Conservation (phyloP, 2,329 filamentous ascomycete species). For the Penicillium corylophilum region DNA sequence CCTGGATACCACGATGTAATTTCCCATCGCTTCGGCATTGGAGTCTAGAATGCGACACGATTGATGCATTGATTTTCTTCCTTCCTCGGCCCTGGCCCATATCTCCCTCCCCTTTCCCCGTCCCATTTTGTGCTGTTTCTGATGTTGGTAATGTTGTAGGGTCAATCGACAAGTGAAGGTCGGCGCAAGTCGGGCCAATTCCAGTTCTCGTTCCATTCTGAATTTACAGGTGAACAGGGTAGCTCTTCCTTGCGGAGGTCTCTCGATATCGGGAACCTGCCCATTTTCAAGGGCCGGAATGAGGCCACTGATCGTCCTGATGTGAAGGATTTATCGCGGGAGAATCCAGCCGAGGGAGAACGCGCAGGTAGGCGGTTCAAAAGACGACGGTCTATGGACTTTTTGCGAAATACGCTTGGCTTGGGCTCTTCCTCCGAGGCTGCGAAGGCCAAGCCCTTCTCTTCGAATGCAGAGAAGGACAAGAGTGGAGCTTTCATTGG, state of each 20-base stretch:
- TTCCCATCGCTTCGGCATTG: constrained; percentile 24
- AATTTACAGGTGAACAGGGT: constrained; percentile 12
- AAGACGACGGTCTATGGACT: constrained; percentile 6
- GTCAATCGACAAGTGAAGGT: constrained; percentile 26
- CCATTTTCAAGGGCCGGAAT: constrained; percentile 19
- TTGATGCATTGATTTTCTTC: constrained; percentile 20
- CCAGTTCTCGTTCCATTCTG: constrained; percentile 19
- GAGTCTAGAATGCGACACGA: constrained; percentile 30
- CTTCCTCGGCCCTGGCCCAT: constrained; percentile 4
- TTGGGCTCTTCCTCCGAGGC: not conserved
- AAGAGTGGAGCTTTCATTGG: not conserved
- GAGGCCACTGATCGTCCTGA: not conserved
- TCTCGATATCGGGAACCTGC: constrained; percentile 23
- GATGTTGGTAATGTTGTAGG: constrained; percentile 37
- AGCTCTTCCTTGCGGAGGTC: constrained; percentile 23
- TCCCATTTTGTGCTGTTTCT: constrained; percentile 22
- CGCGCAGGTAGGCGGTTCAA: constrained; percentile 6
- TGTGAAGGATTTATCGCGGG: constrained; percentile 5
- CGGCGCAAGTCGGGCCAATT: constrained; percentile 26
- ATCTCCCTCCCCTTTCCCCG: constrained; percentile 6
- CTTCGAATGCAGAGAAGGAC: not conserved
- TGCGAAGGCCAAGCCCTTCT: not conserved
- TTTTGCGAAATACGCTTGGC: not conserved
- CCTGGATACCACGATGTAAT: constrained; percentile 35
- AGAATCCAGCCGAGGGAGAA: constrained; percentile 6